A percentile compares a stretch with the other conserved stretches of the same genome.
Conservation (phyloP, 1,284 basidiomycete genomes). For the Cerrena zonata region DNA sequence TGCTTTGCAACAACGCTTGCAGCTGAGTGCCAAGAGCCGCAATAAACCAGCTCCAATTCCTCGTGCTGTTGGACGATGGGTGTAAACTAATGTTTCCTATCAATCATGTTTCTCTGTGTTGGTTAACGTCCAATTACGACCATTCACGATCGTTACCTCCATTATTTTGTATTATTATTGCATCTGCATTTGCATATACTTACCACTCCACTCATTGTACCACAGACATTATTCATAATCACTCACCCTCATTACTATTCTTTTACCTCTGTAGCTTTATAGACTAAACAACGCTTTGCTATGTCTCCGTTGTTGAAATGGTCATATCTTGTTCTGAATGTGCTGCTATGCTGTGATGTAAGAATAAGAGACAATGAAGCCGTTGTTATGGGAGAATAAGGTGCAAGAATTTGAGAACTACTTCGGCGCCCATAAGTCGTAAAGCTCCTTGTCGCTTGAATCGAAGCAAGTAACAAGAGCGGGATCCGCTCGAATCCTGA, state of each 20-base stretch:
- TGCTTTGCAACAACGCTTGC: constrained; percentile 13
- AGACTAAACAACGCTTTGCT: too few relatives aligned
- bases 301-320: too few relatives aligned
- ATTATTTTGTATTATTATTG: too few relatives aligned
- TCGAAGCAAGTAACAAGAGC: constrained; percentile 67
- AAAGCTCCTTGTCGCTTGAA: constrained; percentile 62
- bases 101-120: constrained; percentile 2
- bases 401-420: constrained; percentile 17
- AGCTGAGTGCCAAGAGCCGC: constrained; percentile 8
- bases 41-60: constrained; percentile 15
- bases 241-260: not conserved
- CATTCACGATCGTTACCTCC: not conserved
- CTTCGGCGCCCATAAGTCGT: constrained; percentile 66
- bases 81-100: constrained; percentile 12
- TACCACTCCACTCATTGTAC: not conserved
- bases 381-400: too few relatives aligned
- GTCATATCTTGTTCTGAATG: too few relatives aligned
- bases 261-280: not conserved
- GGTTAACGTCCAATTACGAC: too few relatives aligned
- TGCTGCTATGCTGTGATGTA: too few relatives aligned
- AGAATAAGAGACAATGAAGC: too few relatives aligned
- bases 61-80: constrained; percentile 22
- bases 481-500: constrained; percentile 56
- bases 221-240: not conserved
- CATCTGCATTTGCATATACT: not conserved